phyloP scores from a whole-genome alignment of 495 filamentous ascomycete species.

The Lasiosphaeris hirsuta region DNA sequence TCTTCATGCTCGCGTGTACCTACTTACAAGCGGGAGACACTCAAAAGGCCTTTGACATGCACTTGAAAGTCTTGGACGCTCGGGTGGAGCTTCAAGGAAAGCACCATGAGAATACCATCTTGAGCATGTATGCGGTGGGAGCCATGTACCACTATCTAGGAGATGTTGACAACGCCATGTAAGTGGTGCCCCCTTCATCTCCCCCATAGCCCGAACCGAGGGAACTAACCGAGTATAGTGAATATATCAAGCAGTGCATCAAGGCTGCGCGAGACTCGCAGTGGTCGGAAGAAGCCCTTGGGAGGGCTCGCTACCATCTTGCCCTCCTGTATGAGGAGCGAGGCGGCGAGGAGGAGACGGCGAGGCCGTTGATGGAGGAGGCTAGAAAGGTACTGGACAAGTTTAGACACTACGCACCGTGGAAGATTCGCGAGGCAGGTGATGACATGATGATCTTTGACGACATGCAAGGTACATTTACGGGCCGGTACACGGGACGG shows the following conservation, averaged over 20 bases:
- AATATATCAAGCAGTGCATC: slow-evolving; percentile 13
- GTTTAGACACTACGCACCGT: not conserved
- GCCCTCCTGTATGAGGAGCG: slow-evolving; percentile 7
- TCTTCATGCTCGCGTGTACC: slow-evolving; percentile 23
- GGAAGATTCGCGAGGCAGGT: not conserved
- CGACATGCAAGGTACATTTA: slow-evolving; percentile 12
- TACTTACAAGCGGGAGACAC: slow-evolving; percentile 20
- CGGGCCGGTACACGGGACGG: slow-evolving; percentile 13
- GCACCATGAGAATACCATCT: slow-evolving; percentile 18
- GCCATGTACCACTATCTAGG: slow-evolving; percentile 14
- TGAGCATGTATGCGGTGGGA: slow-evolving; percentile 31
- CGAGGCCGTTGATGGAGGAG: not conserved
- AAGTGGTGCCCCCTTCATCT: not conserved
- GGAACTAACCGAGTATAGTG: not conserved
- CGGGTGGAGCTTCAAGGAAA: slow-evolving; percentile 17
- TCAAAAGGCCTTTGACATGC: slow-evolving; percentile 17
- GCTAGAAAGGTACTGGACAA: not conserved
- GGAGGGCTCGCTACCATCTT: slow-evolving; percentile 6
- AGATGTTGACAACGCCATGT: slow-evolving; percentile 12
- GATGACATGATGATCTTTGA: slow-evolving; percentile 17
- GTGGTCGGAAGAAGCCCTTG: slow-evolving; percentile 6
- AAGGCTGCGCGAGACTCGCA: not conserved
- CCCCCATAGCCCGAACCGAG: not conserved
- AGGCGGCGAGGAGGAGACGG: not conserved
- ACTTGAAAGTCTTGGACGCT: slow-evolving; percentile 16